A percentile compares a stretch with the other conserved stretches of the same genome.
These are phyloP conservation scores for Penicillium capsulatum DNA, from an alignment of 2,329 filamentous ascomycete species.

Conservation along the genomic window DNA sequence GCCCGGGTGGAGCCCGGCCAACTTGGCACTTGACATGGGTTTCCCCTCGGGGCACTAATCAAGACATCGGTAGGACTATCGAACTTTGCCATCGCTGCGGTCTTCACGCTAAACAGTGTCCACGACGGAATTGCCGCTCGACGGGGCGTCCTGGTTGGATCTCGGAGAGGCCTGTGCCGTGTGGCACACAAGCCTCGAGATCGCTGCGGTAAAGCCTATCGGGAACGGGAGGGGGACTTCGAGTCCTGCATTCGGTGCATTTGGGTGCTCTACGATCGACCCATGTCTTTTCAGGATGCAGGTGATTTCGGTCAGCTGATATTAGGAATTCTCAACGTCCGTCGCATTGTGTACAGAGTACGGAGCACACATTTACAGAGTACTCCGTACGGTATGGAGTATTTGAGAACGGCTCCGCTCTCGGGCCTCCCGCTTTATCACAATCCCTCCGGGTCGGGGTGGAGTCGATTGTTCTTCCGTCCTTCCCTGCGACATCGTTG, in stretches of 20 bases:
- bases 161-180: no score
- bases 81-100: no score
- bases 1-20: no score
- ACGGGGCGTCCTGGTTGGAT: not conserved
- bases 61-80: no score
- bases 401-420: slow-evolving; percentile 2
- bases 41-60: no score
- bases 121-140: not conserved
- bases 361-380: no score
- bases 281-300: not conserved
- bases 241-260: not conserved
- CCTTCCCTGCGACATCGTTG: slow-evolving; percentile 4
- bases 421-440: slow-evolving; percentile 12
- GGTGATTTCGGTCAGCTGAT: not conserved
- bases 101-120: no score
- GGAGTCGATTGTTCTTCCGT: slow-evolving; percentile 8
- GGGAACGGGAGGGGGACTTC: slow-evolving; percentile 2
- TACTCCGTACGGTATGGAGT: no score
- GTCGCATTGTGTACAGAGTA: no score
- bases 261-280: not conserved
- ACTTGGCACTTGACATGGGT: no score
- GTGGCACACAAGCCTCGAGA: slow-evolving; percentile 9
- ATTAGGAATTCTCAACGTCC: no score
- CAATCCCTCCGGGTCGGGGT: not conserved
- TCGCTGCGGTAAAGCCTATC: slow-evolving; percentile 14